Evolutionary conservation across 768 basidiomycete species (phyloP).

Genomic region (Boletus tylopilopsis): DNA sequence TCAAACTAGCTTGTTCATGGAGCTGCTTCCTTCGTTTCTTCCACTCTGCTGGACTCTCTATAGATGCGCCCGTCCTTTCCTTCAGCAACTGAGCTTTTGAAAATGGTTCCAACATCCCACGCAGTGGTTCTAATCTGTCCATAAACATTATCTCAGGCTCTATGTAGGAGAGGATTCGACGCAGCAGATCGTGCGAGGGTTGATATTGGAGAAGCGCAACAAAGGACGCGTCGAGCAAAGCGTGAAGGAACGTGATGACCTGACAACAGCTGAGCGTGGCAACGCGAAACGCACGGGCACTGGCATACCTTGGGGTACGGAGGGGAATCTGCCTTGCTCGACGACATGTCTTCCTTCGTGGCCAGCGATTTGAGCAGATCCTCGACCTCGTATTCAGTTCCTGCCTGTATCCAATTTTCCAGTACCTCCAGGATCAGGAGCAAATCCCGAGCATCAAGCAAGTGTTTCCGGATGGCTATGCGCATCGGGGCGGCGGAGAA

Average conservation of each 20-base stretch:
- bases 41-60: conserved; percentile 41
- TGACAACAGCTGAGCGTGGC: conserved; percentile 39
- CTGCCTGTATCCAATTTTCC: conserved; percentile 37
- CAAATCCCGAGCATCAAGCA: conserved; percentile 39
- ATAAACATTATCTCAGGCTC: conserved; percentile 52
- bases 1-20: conserved; percentile 49
- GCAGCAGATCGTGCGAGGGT: conserved; percentile 54
- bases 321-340: conserved; percentile 14
- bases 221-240: conserved; percentile 69
- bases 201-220: conserved; percentile 61
- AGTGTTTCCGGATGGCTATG: conserved; percentile 39
- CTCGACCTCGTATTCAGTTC: conserved; percentile 25
- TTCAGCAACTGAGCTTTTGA: conserved; percentile 49
- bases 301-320: conserved; percentile 36
- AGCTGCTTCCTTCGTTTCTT: conserved; percentile 49
- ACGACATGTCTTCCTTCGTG: conserved; percentile 12
- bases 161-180: conserved; percentile 45
- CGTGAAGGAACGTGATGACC: conserved; percentile 59
- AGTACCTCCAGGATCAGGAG: conserved; percentile 35
- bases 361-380: conserved; percentile 21
- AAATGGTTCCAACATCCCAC: conserved; percentile 63
- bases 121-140: conserved; percentile 50
- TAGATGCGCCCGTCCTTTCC: conserved; percentile 36
- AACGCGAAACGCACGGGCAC: conserved; percentile 30
- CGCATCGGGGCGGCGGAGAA: conserved; percentile 39